Percentiles rank a stretch among this genome's conserved stretches.
These are phyloP conservation scores for Mycena floridula DNA, from an alignment of 768 basidiomycete species.

Conservation along the genomic window DNA sequence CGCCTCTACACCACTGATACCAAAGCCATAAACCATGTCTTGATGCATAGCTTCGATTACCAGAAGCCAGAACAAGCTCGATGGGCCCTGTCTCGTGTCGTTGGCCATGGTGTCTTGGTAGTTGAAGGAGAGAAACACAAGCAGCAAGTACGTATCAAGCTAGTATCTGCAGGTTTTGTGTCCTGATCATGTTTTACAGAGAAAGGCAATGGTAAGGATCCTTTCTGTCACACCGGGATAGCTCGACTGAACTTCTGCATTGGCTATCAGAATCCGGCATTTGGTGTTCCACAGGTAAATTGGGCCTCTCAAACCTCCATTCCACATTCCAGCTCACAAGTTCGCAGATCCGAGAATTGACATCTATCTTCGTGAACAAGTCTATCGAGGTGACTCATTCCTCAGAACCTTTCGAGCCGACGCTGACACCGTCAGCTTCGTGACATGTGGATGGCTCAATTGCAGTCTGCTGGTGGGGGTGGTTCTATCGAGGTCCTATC, in stretches of 20 bases:
- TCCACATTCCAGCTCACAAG: no score
- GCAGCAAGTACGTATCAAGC: constrained; percentile 24
- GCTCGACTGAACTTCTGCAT: background rate
- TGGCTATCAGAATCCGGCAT: constrained; percentile 39
- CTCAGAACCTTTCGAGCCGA: background rate
- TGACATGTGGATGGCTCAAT: constrained; percentile 23
- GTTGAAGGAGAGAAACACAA: constrained; percentile 31
- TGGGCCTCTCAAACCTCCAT: no score
- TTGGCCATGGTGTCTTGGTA: constrained; percentile 32
- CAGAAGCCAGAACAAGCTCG: constrained; percentile 30
- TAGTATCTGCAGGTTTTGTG: background rate
- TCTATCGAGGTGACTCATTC: constrained; percentile 21
- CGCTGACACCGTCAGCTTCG: constrained; percentile 19
- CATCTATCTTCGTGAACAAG: constrained; percentile 30
- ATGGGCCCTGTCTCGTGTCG: constrained; percentile 16
- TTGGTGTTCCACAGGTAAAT: constrained; percentile 33
- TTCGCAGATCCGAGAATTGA: constrained; percentile 34
- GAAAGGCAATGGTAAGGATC: background rate
- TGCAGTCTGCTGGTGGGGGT: constrained; percentile 11
- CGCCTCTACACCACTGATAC: constrained; percentile 40
- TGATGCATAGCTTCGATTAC: constrained; percentile 33
- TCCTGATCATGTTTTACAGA: background rate
- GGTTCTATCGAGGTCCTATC: constrained; percentile 23
- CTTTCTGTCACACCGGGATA: no score
- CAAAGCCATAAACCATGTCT: constrained; percentile 39